Conservation (phyloP, 1,284 basidiomycete species). For the Trametes polyzona region DNA sequence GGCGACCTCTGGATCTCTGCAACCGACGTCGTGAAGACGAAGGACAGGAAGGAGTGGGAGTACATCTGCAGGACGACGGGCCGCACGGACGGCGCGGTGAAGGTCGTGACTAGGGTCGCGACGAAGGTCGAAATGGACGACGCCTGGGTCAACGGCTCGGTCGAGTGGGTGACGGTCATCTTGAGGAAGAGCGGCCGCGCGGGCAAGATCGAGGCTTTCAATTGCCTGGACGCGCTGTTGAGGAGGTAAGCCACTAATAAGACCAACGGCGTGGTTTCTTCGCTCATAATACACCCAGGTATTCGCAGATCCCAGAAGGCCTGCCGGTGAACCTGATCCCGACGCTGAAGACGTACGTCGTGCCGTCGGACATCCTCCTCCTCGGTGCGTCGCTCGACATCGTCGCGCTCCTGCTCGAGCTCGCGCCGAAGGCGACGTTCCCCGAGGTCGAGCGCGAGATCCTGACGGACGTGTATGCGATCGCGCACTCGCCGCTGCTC, state of each 20-base stretch:
- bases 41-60: constrained; percentile 77
- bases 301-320: constrained; percentile 64
- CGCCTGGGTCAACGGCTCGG: constrained; percentile 78
- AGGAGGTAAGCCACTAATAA: constrained; percentile 50
- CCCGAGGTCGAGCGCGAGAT: constrained; percentile 73
- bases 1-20: constrained; percentile 89
- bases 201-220: constrained; percentile 84
- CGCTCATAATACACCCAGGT: constrained; percentile 45
- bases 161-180: constrained; percentile 79
- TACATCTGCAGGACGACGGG: constrained; percentile 81
- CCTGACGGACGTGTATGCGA: constrained; percentile 68
- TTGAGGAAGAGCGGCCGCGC: constrained; percentile 81
- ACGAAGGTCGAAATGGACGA: constrained; percentile 69
- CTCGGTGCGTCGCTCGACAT: constrained; percentile 78
- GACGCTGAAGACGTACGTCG: constrained; percentile 77
- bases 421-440: constrained; percentile 69
- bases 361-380: constrained; percentile 74
- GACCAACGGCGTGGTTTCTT: too few relatives aligned
- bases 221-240: constrained; percentile 76
- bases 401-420: constrained; percentile 70
- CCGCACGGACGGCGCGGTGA: constrained; percentile 71
- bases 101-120: constrained; percentile 74
- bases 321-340: constrained; percentile 68
- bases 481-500: constrained; percentile 79
- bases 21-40: constrained; percentile 67